Base-by-base conservation (phyloP, 306 rosid species). In the Vigna nakashimae region DNA sequence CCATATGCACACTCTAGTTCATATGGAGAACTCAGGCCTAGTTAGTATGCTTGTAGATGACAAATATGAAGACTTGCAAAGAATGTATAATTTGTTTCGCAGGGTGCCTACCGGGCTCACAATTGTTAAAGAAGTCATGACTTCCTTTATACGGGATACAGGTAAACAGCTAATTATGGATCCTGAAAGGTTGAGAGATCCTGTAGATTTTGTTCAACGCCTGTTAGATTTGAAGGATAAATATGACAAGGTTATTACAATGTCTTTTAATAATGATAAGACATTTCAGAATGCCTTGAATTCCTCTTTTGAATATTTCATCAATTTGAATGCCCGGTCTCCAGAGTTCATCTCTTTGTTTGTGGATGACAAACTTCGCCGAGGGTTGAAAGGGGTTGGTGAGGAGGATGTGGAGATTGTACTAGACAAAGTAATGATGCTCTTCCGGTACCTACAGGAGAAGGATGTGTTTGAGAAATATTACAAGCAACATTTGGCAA, bases 341-440 rank as follows among this genome's bases (percentile, higher is more conserved):
- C 87, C 88, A 3, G 88, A 87, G 77, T 87, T 84, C 76, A 84
- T 87, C 77, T 84, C 88, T 49, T 73, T 87, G 83, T 87, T 84
- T 87, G 91, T 85, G 49, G 88, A 87, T 80, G 88, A 85, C 81
- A 87, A 87, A 78, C 91, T 84, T 34, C 88, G 88, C 32, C 82
- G 79, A 85, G 88, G 85, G 55, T 57, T 87, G 75, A 82, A 83
- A 75, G 91, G 85, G 70, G 84, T 87, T 18, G 86, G 88, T 8
- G 91, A 87, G 82, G 91, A 87, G 75, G 91, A 87, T 65, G 91
- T 85, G 65, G 91, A 87, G 80, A 20, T 85, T 80, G 75, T 85
- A 74, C 75, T 87, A 48, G 91, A 84, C 85, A 87, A 87, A 80
- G 88, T 87, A 26, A 87, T 87, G 91, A 82, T 87, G 88, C 91